Percentiles rank a stretch among this genome's conserved stretches.
phyloP scores from a whole-genome alignment of 73 alveolate genomes.

The Breviolum minutum region DNA sequence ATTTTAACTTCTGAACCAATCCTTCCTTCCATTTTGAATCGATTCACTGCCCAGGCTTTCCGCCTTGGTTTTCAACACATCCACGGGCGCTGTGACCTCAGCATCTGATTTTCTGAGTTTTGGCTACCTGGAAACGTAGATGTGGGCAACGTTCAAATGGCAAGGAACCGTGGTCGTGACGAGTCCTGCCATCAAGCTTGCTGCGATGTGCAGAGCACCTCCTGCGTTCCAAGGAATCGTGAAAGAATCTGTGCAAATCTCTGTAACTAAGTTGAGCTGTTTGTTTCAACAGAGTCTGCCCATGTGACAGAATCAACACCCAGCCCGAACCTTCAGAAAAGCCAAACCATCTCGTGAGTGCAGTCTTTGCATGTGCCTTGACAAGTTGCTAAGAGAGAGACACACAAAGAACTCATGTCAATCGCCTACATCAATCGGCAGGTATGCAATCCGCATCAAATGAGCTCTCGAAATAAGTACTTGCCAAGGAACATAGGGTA shows the following conservation, averaged over 20 bases:
- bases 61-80: conserved; percentile 86
- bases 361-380: conserved; percentile 47
- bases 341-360: neutral
- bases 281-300: neutral
- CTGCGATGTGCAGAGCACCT: conserved; percentile 58
- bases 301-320: neutral
- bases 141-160: neutral
- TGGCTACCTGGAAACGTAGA: neutral
- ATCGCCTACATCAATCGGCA: neutral
- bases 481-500: conserved; percentile 42
- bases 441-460: too few relatives aligned
- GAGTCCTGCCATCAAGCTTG: conserved; percentile 81
- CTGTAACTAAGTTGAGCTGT: too few relatives aligned
- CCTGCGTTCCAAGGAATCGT: neutral
- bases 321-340: conserved; percentile 2
- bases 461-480: neutral
- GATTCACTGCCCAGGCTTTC: neutral
- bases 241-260: neutral
- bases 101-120: neutral
- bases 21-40: too few relatives aligned
- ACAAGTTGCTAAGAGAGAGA: neutral
- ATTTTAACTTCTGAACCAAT: neutral
- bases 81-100: conserved; percentile 91
- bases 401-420: neutral
- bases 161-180: conserved; percentile 59